phyloP scores from a whole-genome alignment of 1,284 basidiomycete genomes.

The Ustanciosporium gigantosporum region DNA sequence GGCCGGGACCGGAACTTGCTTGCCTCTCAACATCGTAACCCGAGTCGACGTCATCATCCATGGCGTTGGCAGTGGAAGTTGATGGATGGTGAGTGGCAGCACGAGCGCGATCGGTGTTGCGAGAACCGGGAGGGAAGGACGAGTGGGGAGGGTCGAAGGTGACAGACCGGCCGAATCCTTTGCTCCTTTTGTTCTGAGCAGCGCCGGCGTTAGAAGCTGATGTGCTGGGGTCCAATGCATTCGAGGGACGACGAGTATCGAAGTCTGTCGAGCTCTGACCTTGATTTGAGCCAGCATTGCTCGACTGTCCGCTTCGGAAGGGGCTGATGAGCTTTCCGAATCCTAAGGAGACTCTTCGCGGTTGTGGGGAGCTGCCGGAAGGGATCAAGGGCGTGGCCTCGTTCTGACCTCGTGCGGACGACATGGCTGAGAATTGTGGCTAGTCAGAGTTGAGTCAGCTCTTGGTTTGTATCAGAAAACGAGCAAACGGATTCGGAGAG shows the following conservation, averaged over 20 bases:
- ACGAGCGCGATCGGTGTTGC: slow-evolving; percentile 10
- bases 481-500: too few relatives aligned
- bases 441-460: not conserved
- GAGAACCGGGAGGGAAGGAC: slow-evolving; percentile 30
- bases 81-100: slow-evolving; percentile 25
- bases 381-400: not conserved
- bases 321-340: not conserved
- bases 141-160: slow-evolving; percentile 35
- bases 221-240: slow-evolving; percentile 19
- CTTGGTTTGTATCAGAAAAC: too few relatives aligned
- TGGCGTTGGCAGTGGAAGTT: not conserved
- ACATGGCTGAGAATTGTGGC: not conserved
- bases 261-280: not conserved
- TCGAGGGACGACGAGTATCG: slow-evolving; percentile 29
- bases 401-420: not conserved
- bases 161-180: slow-evolving; percentile 25
- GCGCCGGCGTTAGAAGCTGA: slow-evolving; percentile 1
- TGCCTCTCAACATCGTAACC: slow-evolving; percentile 36
- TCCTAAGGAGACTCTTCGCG: not conserved
- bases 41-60: slow-evolving; percentile 17
- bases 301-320: not conserved
- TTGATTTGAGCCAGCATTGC: not conserved
- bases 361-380: not conserved
- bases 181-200: slow-evolving; percentile 13
- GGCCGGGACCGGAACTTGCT: slow-evolving; percentile 7